Evolutionary conservation across 2,329 filamentous ascomycete genomes (phyloP).

Genomic region (Albifimbria verrucaria): DNA sequence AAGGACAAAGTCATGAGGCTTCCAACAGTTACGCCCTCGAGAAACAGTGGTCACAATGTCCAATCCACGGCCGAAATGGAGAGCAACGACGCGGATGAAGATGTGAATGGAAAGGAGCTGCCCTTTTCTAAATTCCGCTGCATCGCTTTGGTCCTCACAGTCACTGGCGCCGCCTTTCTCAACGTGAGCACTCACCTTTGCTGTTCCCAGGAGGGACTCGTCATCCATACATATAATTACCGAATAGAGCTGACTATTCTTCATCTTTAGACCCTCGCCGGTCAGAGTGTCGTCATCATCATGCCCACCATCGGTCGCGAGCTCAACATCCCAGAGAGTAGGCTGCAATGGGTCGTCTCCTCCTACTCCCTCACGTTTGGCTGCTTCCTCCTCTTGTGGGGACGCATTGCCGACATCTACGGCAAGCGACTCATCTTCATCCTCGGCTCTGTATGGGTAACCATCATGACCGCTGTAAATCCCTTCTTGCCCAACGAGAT

Average conservation of each 20-base stretch:
- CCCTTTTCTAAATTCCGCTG: constrained; percentile 47
- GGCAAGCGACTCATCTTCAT: constrained; percentile 65
- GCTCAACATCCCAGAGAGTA: constrained; percentile 53
- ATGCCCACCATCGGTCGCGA: constrained; percentile 58
- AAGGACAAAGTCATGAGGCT: too few species aligned
- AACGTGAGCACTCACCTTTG: constrained; percentile 39
- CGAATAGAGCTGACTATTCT: background rate
- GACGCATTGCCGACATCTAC: constrained; percentile 63
- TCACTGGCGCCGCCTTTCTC: constrained; percentile 53
- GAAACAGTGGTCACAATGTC: background rate
- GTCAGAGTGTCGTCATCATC: constrained; percentile 25
- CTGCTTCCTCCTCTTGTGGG: constrained; percentile 66
- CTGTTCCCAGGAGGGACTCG: too few species aligned
- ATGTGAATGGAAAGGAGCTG: constrained; percentile 22
- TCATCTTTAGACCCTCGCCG: constrained; percentile 20
- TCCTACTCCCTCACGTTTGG: constrained; percentile 64
- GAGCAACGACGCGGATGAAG: background rate
- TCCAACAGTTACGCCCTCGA: too few species aligned
- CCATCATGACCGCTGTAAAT: constrained; percentile 54
- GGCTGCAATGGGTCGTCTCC: constrained; percentile 65
- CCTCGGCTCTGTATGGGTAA: constrained; percentile 60
- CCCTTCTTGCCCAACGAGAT: constrained; percentile 66
- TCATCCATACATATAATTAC: background rate
- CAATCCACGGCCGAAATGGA: background rate
- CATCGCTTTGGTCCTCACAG: constrained; percentile 51